Conservation (phyloP, 768 basidiomycete species). For the Tulasnella sp. region DNA sequence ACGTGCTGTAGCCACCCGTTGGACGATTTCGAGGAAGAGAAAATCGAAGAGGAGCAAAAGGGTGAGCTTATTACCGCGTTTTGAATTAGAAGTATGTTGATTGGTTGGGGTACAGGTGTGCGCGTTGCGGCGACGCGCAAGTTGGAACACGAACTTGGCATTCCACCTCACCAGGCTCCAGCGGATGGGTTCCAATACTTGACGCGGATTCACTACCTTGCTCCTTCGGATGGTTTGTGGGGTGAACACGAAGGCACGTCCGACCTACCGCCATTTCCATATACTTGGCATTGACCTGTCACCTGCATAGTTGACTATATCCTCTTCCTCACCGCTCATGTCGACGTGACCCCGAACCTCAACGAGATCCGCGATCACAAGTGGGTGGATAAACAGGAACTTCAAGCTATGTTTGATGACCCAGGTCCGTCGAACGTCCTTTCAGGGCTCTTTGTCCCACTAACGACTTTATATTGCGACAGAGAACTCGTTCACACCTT, state of each 20-base stretch:
- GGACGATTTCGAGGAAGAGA: constrained; percentile 79
- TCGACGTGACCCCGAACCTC: constrained; percentile 61
- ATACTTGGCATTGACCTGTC: not conserved
- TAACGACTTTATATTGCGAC: not conserved
- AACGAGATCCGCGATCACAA: constrained; percentile 89
- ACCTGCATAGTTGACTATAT: constrained; percentile 80
- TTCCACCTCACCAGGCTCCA: constrained; percentile 63
- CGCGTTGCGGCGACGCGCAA: constrained; percentile 86
- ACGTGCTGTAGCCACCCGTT: constrained; percentile 98
- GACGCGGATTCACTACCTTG: constrained; percentile 93
- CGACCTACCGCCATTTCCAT: too few species aligned
- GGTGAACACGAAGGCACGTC: constrained; percentile 90
- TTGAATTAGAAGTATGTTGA: too few species aligned
- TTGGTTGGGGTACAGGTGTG: constrained; percentile 43
- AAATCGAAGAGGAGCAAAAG: constrained; percentile 54
- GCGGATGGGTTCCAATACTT: constrained; percentile 85
- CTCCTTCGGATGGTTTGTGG: constrained; percentile 85
- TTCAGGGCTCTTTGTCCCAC: not conserved
- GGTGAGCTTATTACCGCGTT: constrained; percentile 22
- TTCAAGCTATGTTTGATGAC: constrained; percentile 82
- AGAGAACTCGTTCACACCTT: constrained; percentile 91
- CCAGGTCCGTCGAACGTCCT: constrained; percentile 36
- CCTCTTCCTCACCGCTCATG: constrained; percentile 82
- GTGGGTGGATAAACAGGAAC: constrained; percentile 83
- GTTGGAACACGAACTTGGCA: constrained; percentile 92